These are phyloP conservation scores for Durio zibethinus DNA, from an alignment of 345 rosid species.

Conservation along the genomic window DNA sequence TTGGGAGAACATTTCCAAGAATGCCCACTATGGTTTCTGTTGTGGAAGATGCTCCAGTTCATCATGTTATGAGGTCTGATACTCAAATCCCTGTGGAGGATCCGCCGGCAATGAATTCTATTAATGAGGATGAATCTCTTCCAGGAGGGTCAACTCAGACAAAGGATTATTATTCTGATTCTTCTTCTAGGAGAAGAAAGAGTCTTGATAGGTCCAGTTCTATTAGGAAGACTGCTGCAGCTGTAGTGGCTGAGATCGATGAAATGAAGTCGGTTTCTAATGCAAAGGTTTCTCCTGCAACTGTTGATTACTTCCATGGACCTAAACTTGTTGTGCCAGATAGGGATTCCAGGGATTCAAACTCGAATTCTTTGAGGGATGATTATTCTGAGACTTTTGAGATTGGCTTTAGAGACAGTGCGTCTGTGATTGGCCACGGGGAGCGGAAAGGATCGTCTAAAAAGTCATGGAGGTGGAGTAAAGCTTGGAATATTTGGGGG, in stretches of 20 bases:
- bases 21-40: constrained; percentile 90
- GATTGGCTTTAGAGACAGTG: constrained; percentile 52
- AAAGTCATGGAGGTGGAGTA: constrained; percentile 81
- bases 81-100: constrained; percentile 77
- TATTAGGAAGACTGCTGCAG: constrained; percentile 68
- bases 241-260: constrained; percentile 76
- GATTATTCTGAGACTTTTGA: constrained; percentile 78
- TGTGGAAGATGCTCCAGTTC: constrained; percentile 84
- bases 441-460: constrained; percentile 48
- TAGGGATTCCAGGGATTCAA: constrained; percentile 48
- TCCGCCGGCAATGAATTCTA: constrained; percentile 31
- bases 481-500: constrained; percentile 84
- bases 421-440: constrained; percentile 46
- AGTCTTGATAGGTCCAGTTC: constrained; percentile 84
- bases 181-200: constrained; percentile 77
- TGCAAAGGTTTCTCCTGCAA: constrained; percentile 71
- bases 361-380: constrained; percentile 72
- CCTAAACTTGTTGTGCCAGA: constrained; percentile 40
- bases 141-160: constrained; percentile 97
- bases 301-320: constrained; percentile 42
- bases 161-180: constrained; percentile 80
- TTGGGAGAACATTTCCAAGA: constrained; percentile 66
- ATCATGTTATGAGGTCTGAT: constrained; percentile 57
- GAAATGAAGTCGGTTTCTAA: constrained; percentile 63
- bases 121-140: constrained; percentile 42